phyloP scores from a whole-genome alignment of 1,284 basidiomycete genomes.

The Papiliotrema fonsecae region DNA sequence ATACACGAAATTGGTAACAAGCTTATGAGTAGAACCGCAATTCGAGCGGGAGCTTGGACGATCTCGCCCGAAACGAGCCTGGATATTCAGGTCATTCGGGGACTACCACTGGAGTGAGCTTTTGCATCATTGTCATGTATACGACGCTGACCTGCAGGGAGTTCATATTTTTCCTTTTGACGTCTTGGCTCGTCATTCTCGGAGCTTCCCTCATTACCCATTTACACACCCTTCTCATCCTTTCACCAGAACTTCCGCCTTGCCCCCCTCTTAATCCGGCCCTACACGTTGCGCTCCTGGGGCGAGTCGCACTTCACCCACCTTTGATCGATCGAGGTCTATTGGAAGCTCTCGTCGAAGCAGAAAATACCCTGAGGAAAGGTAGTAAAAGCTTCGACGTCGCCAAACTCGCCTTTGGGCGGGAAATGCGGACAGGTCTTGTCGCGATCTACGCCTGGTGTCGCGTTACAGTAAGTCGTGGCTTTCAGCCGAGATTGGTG shows the following conservation, averaged over 20 bases:
- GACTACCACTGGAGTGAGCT: constrained; percentile 37
- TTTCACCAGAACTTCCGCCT: constrained; percentile 22
- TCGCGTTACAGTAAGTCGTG: constrained; percentile 33
- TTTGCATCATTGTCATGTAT: neutral
- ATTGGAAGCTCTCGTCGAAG: constrained; percentile 16
- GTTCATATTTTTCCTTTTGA: constrained; percentile 37
- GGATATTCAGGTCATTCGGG: constrained; percentile 25
- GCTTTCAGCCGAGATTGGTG: neutral
- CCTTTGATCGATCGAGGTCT: constrained; percentile 21
- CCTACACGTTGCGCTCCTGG: constrained; percentile 29
- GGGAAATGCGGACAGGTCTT: constrained; percentile 39
- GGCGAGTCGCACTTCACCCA: constrained; percentile 24
- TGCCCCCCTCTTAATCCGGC: constrained; percentile 32
- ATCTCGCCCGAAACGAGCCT: constrained; percentile 26
- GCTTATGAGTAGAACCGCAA: constrained; percentile 20
- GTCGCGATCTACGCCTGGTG: constrained; percentile 43
- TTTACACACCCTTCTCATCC: constrained; percentile 29
- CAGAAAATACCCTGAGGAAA: constrained; percentile 30
- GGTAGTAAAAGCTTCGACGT: constrained; percentile 41
- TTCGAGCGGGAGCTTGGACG: constrained; percentile 29
- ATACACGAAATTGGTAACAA: neutral
- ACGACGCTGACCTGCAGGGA: constrained; percentile 18
- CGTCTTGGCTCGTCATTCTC: constrained; percentile 33
- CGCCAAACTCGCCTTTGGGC: constrained; percentile 36
- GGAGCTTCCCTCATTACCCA: constrained; percentile 36